Percentiles rank a stretch among this genome's conserved stretches.
phyloP scores from a whole-genome alignment of 2,329 filamentous ascomycete genomes.

The Ophiostoma angusticollis region DNA sequence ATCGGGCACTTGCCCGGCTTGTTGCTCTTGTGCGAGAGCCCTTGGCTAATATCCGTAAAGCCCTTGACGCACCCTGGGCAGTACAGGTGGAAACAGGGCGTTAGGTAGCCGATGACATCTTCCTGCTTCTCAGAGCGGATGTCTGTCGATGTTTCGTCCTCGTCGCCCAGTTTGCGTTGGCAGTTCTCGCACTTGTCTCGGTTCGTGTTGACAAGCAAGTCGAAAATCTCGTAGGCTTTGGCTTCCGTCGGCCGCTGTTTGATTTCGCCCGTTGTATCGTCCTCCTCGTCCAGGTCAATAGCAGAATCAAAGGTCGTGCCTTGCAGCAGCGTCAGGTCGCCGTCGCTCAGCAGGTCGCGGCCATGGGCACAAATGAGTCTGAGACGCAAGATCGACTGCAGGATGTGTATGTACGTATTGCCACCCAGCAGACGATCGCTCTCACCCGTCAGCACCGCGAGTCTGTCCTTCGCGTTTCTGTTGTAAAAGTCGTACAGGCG shows the following conservation, averaged over 20 bases:
- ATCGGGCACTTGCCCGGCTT: conserved; percentile 47
- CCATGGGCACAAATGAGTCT: conserved; percentile 88
- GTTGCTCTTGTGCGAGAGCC: conserved; percentile 27
- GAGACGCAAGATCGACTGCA: conserved; percentile 81
- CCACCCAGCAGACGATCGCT: conserved; percentile 59
- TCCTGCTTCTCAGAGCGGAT: conserved; percentile 47
- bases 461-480: conserved; percentile 64
- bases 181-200: conserved; percentile 63
- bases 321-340: conserved; percentile 68
- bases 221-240: conserved; percentile 76
- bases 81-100: conserved; percentile 75
- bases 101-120: conserved; percentile 63
- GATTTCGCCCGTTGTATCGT: conserved; percentile 32
- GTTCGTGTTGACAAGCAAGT: conserved; percentile 71
- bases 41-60: conserved; percentile 41
- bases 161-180: conserved; percentile 46
- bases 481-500: conserved; percentile 76
- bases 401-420: conserved; percentile 82
- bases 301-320: conserved; percentile 74
- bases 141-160: conserved; percentile 26
- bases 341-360: conserved; percentile 74
- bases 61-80: conserved; percentile 59
- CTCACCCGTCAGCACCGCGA: conserved; percentile 58
- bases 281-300: conserved; percentile 77
- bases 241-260: conserved; percentile 48